Evolutionary conservation across 345 rosid species (phyloP), one percentile per base, ranked within the genome.

Genomic region (Euphorbia tirucalli): DNA sequence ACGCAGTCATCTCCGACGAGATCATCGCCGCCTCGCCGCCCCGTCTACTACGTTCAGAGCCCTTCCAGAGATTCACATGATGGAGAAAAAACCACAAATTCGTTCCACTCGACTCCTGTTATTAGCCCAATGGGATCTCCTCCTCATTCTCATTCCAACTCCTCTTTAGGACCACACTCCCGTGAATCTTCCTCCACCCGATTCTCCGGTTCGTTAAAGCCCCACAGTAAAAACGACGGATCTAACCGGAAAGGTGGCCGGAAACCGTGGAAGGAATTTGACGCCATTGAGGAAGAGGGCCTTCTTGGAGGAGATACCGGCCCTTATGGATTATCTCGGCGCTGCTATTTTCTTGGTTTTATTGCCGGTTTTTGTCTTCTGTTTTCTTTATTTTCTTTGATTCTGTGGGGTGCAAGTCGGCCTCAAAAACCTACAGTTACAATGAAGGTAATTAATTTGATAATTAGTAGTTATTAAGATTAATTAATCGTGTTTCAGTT

Each of bases 11-110:
- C 91, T 4, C 88, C 91, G 5, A 30, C 83, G 16, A 75, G 80
- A 7, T 70, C 88, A 2, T 74, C 81, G 10, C 68, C 78, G 5
- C 83, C 86, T 44, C 85, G 80, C 63, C 86, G 79, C 18, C 81
- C 83, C 13, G 87, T 80, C 3, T 90, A 90, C 87, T 88, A 84
- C 30, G 93, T 90, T n/a, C 91, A 90, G 79, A 87, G 89, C 72
- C 91, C 93, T 0, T 90, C 96, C 0, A 69, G 90, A 18, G 93
- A 90, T 66, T 88, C 91, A 4, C 91, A 82, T 24, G 91, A 90
- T 54, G 93, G 87, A 3, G 89, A 84, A 61, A 87, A 88, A 76
- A 84, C 91, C 11, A 85, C 90, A 0, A 88, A 87, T 76, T 90
- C 91, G 1, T 83, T 85, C 79, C 93, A 85, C 65, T 90, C 93